Percentiles rank a stretch among this genome's conserved stretches.
Evolutionary conservation across 306 rosid species (phyloP).

Genomic region (Acacia crassicarpa): DNA sequence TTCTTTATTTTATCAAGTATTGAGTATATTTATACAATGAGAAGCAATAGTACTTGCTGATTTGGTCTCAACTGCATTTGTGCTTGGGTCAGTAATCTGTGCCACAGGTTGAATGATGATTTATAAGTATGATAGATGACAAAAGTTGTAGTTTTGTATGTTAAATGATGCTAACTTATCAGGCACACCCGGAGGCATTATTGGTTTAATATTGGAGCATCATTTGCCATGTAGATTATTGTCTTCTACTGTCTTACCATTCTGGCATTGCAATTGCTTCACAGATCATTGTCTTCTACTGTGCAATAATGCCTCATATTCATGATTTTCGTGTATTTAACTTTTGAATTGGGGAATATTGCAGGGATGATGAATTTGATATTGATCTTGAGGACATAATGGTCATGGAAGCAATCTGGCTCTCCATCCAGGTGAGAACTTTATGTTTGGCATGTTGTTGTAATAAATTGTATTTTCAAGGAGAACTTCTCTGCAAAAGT

Average conservation of each 20-base stretch:
- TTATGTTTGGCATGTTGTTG: background rate
- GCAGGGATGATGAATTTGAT: constrained; percentile 92
- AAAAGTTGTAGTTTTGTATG: background rate
- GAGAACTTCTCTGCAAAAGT: background rate
- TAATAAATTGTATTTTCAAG: background rate
- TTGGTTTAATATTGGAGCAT: background rate
- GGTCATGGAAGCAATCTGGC: constrained; percentile 99
- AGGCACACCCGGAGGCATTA: background rate
- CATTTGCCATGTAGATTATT: background rate
- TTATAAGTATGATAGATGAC: background rate
- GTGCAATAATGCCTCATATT: background rate
- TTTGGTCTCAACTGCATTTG: background rate
- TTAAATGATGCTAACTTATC: background rate
- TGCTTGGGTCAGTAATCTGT: background rate
- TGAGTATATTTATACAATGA: constrained; percentile 10
- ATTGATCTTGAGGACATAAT: constrained; percentile 95
- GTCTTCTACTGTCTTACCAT: background rate
- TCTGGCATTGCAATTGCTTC: background rate
- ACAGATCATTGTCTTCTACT: no score
- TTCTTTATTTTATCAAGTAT: constrained; percentile 7
- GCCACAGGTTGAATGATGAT: background rate
- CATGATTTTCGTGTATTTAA: background rate
- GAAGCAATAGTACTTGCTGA: background rate
- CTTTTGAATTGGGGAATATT: constrained; percentile 26
- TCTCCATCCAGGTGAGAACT: constrained; percentile 78